Base-by-base conservation (phyloP, 2,329 filamentous ascomycete genomes). In the Exophiala aquamarina region DNA sequence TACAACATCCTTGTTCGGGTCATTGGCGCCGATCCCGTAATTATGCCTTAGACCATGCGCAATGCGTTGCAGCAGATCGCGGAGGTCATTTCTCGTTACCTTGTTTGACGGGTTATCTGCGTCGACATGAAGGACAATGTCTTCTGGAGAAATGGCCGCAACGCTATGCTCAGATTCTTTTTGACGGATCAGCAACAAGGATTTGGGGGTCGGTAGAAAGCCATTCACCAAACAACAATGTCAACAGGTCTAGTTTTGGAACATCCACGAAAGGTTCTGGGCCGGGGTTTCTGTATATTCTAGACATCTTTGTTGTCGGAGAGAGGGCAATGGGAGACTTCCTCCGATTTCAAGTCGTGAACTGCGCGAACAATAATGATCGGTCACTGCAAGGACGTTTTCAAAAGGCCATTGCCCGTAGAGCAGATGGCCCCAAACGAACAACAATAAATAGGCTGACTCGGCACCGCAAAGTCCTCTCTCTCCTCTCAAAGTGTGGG, bases 81-180 rank as follows among this genome's bases (percentile, higher is more conserved):
- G 73, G 2, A 76, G 69, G 21, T 72, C 67, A 1, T 70, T 65
- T 59, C 78, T 82, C 37, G 75, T 84, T 46, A 85, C 64, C 44
- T 62, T 59, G 41, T 75, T 71, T n/a, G 66, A 66, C 0, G 81
- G 77, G 40, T 83, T 68, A 4, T 72, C 70, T 1, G 82, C 81
- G 55, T 82, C 79, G 34, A 73, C 69, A 59, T 84, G 79, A 3
- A 85, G 64, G 2, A 76, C 57, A 0, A 75, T 77, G 41, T 79
- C 70, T 36, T 78, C 73, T 26, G 71, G 21, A 4, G 20, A 29
- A 11, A 40, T 37, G 8, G 40, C 23, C 9, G 44, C 47, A 26
- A 43, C 43, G 32, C 46, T 37, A 19, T 58, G 35, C 32, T 54
- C 55, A 13, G 48, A 48, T 10, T 58, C 55, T 56, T 11, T 14